Conservation (phyloP, 108 stramenopile species). For the Nitzschia sp. region DNA sequence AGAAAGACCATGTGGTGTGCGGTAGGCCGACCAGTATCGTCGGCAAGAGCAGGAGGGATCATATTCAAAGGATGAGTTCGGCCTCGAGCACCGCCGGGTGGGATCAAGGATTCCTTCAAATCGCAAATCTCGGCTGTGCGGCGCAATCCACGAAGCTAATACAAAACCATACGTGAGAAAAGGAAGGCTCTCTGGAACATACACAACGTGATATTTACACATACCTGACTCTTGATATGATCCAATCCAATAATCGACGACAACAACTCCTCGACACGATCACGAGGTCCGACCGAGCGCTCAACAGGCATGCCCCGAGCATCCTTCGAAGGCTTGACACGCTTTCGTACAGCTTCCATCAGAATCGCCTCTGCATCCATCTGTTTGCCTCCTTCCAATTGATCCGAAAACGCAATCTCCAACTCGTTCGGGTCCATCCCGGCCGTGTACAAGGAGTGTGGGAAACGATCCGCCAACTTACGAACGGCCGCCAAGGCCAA, state of each 20-base stretch:
- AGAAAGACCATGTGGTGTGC: constrained; percentile 90
- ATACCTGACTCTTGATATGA: constrained; percentile 87
- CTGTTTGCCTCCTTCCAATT: constrained; percentile 46
- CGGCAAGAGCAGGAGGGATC: constrained; percentile 33
- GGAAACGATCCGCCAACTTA: constrained; percentile 84
- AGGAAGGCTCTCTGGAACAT: no score
- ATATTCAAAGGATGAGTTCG: constrained; percentile 44
- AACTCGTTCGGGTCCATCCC: constrained; percentile 88
- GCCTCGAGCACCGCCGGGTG: constrained; percentile 62
- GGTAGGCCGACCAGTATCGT: constrained; percentile 63
- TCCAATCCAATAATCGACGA: constrained; percentile 85
- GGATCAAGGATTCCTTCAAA: constrained; percentile 78
- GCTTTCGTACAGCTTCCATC: constrained; percentile 72
- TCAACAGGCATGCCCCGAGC: constrained; percentile 25
- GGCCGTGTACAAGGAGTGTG: constrained; percentile 85
- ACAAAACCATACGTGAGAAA: neutral
- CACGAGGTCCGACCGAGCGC: constrained; percentile 52
- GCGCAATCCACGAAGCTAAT: constrained; percentile 65
- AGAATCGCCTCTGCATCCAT: constrained; percentile 67
- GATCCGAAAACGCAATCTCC: constrained; percentile 83
- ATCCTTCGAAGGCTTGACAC: constrained; percentile 36
- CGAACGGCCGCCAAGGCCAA: constrained; percentile 78
- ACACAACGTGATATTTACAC: no score
- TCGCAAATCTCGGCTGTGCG: constrained; percentile 87
- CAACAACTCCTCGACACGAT: constrained; percentile 86